Evolutionary conservation across 805 yeast genomes (phyloP).

Genomic region (Barnettozyma botsteinii): DNA sequence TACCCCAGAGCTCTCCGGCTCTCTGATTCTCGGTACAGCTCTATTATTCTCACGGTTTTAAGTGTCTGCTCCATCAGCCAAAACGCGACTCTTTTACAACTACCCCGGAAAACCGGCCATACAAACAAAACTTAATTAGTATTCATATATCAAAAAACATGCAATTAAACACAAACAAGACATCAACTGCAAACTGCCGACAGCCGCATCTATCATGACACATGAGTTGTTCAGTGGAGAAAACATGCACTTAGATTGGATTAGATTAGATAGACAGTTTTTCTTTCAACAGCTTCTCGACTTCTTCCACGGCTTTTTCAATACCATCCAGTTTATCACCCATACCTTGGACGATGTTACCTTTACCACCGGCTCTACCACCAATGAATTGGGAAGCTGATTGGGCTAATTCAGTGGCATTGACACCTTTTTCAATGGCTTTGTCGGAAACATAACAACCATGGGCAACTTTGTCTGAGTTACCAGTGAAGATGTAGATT

Average conservation of each 20-base stretch:
- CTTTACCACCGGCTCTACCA: conserved; percentile 99
- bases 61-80: background rate
- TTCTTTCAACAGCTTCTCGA: conserved; percentile 53
- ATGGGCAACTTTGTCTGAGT: conserved; percentile 77
- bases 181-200: background rate
- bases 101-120: conserved; percentile 2
- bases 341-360: conserved; percentile 93
- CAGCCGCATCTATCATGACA: too few relatives aligned
- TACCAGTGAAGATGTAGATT: conserved; percentile 75
- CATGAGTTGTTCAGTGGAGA: too few relatives aligned
- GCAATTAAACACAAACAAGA: background rate
- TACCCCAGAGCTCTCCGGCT: background rate
- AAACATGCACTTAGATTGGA: too few relatives aligned
- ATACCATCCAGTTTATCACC: conserved; percentile 76
- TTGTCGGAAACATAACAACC: conserved; percentile 83
- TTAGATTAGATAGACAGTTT: conserved; percentile 39
- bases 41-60: background rate
- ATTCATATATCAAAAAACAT: background rate
- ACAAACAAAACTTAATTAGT: background rate
- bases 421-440: conserved; percentile 62
- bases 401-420: conserved; percentile 70
- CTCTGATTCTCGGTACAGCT: background rate
- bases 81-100: background rate
- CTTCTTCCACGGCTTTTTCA: conserved; percentile 66
- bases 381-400: conserved; percentile 73